These are phyloP conservation scores for Penicillium palitans DNA, from an alignment of 2,329 filamentous ascomycete species.

Conservation along the genomic window DNA sequence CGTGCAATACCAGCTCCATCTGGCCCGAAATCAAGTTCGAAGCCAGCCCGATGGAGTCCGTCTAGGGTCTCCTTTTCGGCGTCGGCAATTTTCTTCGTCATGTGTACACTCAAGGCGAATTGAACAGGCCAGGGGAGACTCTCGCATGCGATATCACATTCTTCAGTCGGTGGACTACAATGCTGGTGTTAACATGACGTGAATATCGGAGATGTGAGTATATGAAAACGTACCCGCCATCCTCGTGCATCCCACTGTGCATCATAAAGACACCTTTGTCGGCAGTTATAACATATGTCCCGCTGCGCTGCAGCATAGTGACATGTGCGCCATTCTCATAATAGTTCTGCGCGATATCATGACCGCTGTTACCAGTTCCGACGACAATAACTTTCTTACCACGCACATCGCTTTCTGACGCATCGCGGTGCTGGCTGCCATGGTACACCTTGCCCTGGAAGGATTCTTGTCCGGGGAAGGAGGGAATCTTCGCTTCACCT, in stretches of 20 bases:
- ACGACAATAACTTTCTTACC: slow-evolving; percentile 52
- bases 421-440: slow-evolving; percentile 46
- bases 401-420: slow-evolving; percentile 35
- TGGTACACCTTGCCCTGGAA: slow-evolving; percentile 51
- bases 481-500: slow-evolving; percentile 45
- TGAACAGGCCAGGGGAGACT: slow-evolving; percentile 51
- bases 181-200: not conserved
- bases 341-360: slow-evolving; percentile 55
- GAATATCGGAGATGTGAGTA: too few species aligned
- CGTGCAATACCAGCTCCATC: slow-evolving; percentile 46
- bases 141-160: slow-evolving; percentile 52
- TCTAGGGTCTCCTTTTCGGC: slow-evolving; percentile 48
- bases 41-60: slow-evolving; percentile 50
- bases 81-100: slow-evolving; percentile 44
- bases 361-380: slow-evolving; percentile 52
- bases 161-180: slow-evolving; percentile 48
- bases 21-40: slow-evolving; percentile 43
- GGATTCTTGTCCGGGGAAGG: slow-evolving; percentile 40
- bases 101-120: slow-evolving; percentile 47
- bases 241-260: slow-evolving; percentile 49
- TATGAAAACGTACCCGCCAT: slow-evolving; percentile 35
- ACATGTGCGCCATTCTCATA: slow-evolving; percentile 52
- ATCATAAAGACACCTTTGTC: slow-evolving; percentile 49
- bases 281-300: slow-evolving; percentile 53
- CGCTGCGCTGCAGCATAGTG: slow-evolving; percentile 55